phyloP scores from a whole-genome alignment of 352 stramenopile genomes.

The Nothophytophthora sp. region DNA sequence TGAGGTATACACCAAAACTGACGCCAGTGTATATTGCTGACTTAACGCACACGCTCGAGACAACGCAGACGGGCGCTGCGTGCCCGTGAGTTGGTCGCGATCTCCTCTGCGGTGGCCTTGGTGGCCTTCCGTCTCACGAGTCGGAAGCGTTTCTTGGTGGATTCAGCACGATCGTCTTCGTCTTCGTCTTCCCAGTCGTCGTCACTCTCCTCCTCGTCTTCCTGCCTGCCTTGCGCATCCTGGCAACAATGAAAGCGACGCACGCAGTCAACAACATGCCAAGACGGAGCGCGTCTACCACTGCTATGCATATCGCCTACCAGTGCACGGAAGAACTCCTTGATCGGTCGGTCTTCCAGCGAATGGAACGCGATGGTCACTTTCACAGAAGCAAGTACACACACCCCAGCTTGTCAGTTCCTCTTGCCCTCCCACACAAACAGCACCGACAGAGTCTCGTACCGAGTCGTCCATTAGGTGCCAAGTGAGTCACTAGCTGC shows the following conservation, averaged over 20 bases:
- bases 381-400: slow-evolving; percentile 17
- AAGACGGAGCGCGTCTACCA: background rate
- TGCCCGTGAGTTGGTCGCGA: slow-evolving; percentile 61
- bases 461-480: slow-evolving; percentile 62
- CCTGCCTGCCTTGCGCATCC: slow-evolving; percentile 36
- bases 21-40: background rate
- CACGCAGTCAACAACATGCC: background rate
- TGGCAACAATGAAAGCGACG: slow-evolving; percentile 5
- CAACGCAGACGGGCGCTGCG: slow-evolving; percentile 76
- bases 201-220: slow-evolving; percentile 23
- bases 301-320: slow-evolving; percentile 25
- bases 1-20: too few relatives aligned
- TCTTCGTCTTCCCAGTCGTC: too few relatives aligned
- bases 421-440: background rate
- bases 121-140: slow-evolving; percentile 66
- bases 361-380: slow-evolving; percentile 87
- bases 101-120: slow-evolving; percentile 67
- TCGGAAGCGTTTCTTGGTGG: slow-evolving; percentile 50
- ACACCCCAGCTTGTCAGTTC: too few relatives aligned
- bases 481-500: slow-evolving; percentile 51
- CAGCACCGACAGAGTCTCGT: background rate
- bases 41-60: slow-evolving; percentile 57
- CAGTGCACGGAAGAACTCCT: slow-evolving; percentile 68
- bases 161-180: too few relatives aligned
- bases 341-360: slow-evolving; percentile 82